These are phyloP conservation scores for Aspergillus caelatus DNA, from an alignment of 2,329 filamentous ascomycete species.

Conservation along the genomic window DNA sequence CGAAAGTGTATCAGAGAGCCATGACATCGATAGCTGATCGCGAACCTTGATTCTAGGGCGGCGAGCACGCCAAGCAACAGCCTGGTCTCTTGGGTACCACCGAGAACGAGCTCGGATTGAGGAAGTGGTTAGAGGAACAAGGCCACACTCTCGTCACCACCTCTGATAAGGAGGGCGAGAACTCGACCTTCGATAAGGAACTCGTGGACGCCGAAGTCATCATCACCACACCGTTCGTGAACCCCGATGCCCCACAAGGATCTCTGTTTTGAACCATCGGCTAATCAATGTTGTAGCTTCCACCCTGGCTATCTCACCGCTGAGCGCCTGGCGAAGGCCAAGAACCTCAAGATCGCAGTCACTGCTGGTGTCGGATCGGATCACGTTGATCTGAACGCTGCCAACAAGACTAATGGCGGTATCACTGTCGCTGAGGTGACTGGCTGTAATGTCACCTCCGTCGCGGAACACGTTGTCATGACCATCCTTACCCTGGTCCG, in stretches of 20 bases:
- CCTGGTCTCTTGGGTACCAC: slow-evolving; percentile 90
- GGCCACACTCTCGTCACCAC: slow-evolving; percentile 97
- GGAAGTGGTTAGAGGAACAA: slow-evolving; percentile 96
- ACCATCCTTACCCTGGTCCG: slow-evolving; percentile 94
- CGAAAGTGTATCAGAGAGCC: neutral
- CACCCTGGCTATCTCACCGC: slow-evolving; percentile 97
- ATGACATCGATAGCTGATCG: slow-evolving; percentile 14
- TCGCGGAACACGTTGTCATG: slow-evolving; percentile 99
- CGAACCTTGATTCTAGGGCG: slow-evolving; percentile 54
- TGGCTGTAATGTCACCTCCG: slow-evolving; percentile 96
- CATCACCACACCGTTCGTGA: slow-evolving; percentile 88
- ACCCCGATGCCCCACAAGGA: neutral
- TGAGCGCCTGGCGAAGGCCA: slow-evolving; percentile 94
- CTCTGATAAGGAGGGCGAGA: slow-evolving; percentile 93
- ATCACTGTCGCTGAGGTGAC: slow-evolving; percentile 97
- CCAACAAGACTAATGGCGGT: slow-evolving; percentile 98
- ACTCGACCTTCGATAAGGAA: slow-evolving; percentile 93
- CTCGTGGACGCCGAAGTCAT: slow-evolving; percentile 96
- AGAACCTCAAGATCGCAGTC: slow-evolving; percentile 97
- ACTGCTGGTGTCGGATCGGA: slow-evolving; percentile 98
- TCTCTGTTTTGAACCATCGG: neutral
- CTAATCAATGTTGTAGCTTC: slow-evolving; percentile 65
- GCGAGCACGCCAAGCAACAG: slow-evolving; percentile 84
- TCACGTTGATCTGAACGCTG: slow-evolving; percentile 94
- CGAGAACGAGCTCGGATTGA: slow-evolving; percentile 95